Conservation (phyloP, 1,284 basidiomycete genomes). For the Heliocybe sulcata region DNA sequence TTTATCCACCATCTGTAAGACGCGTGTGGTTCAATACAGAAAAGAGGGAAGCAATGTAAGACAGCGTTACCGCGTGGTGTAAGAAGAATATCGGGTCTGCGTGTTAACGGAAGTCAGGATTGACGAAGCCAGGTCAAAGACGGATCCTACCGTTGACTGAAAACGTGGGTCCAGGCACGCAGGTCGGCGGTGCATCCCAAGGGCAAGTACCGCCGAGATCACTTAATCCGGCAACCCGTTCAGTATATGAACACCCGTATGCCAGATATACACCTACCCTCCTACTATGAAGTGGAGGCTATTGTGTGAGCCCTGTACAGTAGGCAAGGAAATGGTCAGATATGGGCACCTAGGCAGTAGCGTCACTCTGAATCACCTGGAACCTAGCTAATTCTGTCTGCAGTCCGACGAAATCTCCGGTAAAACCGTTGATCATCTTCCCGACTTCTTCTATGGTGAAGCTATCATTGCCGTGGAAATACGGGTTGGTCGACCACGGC, state of each 20-base stretch:
- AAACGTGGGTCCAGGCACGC: conserved; percentile 17
- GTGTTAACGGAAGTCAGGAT: not conserved
- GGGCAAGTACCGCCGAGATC: conserved; percentile 21
- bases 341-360: not conserved
- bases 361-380: conserved; percentile 12
- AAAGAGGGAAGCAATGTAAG: not conserved
- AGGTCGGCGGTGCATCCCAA: conserved; percentile 12
- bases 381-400: conserved; percentile 25
- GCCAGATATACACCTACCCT: conserved; percentile 16
- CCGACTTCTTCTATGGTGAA: conserved; percentile 21
- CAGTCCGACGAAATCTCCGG: conserved; percentile 26
- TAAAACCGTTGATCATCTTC: conserved; percentile 19
- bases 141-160: conserved; percentile 19
- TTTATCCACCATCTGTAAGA: conserved; percentile 29
- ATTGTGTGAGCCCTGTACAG: conserved; percentile 18
- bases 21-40: not conserved
- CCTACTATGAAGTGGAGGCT: conserved; percentile 21
- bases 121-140: not conserved
- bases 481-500: conserved; percentile 16
- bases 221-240: too few relatives aligned
- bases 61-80: conserved; percentile 19
- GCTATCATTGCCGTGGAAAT: conserved; percentile 19
- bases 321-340: too few relatives aligned
- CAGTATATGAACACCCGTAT: too few relatives aligned
- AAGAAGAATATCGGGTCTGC: conserved; percentile 1